phyloP scores from a whole-genome alignment of 2,329 filamentous ascomycete species.

The Colletotrichum musicola region DNA sequence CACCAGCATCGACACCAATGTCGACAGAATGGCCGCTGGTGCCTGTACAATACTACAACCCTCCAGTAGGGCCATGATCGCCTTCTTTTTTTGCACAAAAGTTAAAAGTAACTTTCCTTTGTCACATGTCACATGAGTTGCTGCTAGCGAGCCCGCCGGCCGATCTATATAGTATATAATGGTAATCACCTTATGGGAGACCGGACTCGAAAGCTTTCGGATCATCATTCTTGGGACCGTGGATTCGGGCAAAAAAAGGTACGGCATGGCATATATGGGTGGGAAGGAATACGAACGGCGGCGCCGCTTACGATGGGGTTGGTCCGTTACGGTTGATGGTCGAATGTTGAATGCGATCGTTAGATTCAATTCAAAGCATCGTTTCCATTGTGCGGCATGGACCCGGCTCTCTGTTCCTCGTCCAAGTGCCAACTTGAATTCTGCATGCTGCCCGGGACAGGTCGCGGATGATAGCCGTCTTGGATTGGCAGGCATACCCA shows the following conservation, averaged over 20 bases:
- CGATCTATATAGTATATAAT: conserved; percentile 41
- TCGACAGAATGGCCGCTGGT: conserved; percentile 44
- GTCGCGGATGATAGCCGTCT: too few species aligned
- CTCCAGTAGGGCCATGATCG: conserved; percentile 39
- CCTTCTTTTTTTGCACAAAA: conserved; percentile 12
- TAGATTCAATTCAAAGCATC: conserved; percentile 29
- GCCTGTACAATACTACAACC: conserved; percentile 43
- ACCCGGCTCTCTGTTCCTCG: not conserved
- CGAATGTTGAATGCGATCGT: conserved; percentile 29
- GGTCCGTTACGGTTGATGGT: conserved; percentile 34
- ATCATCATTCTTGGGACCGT: conserved; percentile 27
- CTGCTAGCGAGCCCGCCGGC: conserved; percentile 29
- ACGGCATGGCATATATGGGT: conserved; percentile 8
- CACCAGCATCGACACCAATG: conserved; percentile 39
- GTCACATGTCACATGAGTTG: conserved; percentile 37
- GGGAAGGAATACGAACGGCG: conserved; percentile 34
- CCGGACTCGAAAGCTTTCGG: conserved; percentile 32
- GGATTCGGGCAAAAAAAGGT: conserved; percentile 32
- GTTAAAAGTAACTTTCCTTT: conserved; percentile 37
- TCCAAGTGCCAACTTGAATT: not conserved
- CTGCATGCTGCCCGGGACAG: too few species aligned
- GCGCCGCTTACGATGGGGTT: conserved; percentile 36
- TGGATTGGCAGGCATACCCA: too few species aligned
- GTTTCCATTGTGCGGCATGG: conserved; percentile 18
- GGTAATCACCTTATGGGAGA: conserved; percentile 40